phyloP scores from a whole-genome alignment of 495 filamentous ascomycete genomes.

The Aspergillus nidulans region DNA sequence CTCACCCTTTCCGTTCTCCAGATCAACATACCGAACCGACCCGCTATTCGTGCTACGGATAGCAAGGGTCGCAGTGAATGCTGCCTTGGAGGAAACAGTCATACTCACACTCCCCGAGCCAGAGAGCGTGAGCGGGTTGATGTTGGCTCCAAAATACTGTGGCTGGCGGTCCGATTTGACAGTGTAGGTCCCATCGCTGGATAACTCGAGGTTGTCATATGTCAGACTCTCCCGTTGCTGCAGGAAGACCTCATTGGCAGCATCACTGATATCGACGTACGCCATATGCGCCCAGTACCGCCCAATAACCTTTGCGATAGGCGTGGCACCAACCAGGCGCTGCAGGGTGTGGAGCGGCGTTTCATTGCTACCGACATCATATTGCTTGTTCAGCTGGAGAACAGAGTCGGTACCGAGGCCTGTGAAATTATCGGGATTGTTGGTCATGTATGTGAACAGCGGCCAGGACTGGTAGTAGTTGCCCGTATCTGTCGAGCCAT shows the following conservation, averaged over 20 bases:
- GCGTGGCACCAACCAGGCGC: not conserved
- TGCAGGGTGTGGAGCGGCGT: slow-evolving; percentile 12
- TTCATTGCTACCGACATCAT: slow-evolving; percentile 9
- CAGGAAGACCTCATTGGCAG: slow-evolving; percentile 6
- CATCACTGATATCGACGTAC: slow-evolving; percentile 11
- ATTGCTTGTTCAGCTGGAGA: slow-evolving; percentile 6
- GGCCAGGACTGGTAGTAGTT: slow-evolving; percentile 18
- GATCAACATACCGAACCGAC: slow-evolving; percentile 1
- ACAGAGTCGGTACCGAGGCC: slow-evolving; percentile 7
- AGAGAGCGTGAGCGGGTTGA: slow-evolving; percentile 3
- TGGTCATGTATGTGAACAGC: slow-evolving; percentile 12
- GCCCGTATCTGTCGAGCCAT: slow-evolving; percentile 1
- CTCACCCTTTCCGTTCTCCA: slow-evolving; percentile 1
- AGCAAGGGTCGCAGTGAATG: slow-evolving; percentile 8
- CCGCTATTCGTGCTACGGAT: not conserved
- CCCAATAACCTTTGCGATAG: slow-evolving; percentile 3
- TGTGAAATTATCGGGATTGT: slow-evolving; percentile 12
- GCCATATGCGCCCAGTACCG: slow-evolving; percentile 15
- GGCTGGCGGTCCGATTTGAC: slow-evolving; percentile 7
- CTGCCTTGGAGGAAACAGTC: not conserved
- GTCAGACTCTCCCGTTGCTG: not conserved
- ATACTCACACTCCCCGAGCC: not conserved
- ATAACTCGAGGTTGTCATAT: slow-evolving; percentile 7
- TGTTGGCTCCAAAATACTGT: slow-evolving; percentile 14
- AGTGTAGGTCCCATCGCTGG: not conserved